Evolutionary conservation across 768 basidiomycete genomes (phyloP).

Genomic region (Phaffia australis): DNA sequence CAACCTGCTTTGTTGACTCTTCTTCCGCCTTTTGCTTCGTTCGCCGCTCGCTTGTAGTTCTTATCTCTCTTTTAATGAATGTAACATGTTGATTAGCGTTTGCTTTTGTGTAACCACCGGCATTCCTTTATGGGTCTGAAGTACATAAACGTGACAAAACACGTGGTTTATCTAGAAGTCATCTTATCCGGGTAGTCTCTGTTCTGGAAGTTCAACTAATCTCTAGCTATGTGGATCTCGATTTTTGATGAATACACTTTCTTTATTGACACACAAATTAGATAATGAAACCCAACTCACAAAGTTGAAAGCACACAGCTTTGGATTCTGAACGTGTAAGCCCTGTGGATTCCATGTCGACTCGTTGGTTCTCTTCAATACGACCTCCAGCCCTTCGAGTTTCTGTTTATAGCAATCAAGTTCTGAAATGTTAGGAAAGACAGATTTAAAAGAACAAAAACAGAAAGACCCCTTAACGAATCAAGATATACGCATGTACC

Average conservation of each 20-base stretch:
- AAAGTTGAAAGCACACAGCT: slow-evolving; percentile 75
- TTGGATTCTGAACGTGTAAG: slow-evolving; percentile 75
- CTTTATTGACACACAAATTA: neutral
- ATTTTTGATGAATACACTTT: too few relatives aligned
- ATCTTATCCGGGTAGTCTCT: neutral
- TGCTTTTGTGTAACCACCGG: too few relatives aligned
- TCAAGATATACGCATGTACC: slow-evolving; percentile 41
- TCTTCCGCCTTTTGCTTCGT: too few relatives aligned
- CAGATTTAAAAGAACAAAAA: neutral
- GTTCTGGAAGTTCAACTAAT: neutral
- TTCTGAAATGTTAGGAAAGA: neutral
- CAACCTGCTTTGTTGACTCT: too few relatives aligned
- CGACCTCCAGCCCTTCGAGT: slow-evolving; percentile 54
- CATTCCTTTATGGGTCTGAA: too few relatives aligned
- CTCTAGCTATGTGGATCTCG: neutral
- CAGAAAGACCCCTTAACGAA: neutral
- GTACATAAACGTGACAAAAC: neutral
- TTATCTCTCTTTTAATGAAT: too few relatives aligned
- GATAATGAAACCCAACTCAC: slow-evolving; percentile 47
- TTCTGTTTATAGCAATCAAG: slow-evolving; percentile 46
- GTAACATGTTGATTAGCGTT: too few relatives aligned
- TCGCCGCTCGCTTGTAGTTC: too few relatives aligned
- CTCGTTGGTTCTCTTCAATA: slow-evolving; percentile 59
- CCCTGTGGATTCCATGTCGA: slow-evolving; percentile 74
- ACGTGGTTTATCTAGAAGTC: slow-evolving; percentile 9